A percentile compares a stretch with the other conserved stretches of the same genome.
Conservation (phyloP, 148 eudicot genomes). For the Gaultheria prostrata region DNA sequence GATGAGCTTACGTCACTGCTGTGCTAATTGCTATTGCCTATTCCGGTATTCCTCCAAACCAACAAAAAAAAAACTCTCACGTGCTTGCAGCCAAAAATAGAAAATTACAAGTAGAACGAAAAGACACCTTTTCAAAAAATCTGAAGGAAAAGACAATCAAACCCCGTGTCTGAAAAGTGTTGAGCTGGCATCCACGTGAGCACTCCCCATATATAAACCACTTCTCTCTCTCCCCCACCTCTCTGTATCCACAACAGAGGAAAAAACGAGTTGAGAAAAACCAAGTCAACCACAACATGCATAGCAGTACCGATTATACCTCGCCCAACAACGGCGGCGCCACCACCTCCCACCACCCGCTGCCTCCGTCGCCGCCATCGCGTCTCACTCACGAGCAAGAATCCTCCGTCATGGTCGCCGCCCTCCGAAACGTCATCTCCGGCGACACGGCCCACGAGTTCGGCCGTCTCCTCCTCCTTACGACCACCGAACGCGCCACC, state of each 20-base stretch:
- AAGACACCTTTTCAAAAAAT: neutral
- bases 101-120: too few species aligned
- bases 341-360: neutral
- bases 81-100: too few species aligned
- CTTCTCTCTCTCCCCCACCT: neutral
- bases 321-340: constrained; percentile 11
- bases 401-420: constrained; percentile 33
- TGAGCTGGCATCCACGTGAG: neutral
- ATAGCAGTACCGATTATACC: neutral
- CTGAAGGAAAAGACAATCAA: neutral
- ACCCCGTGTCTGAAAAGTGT: neutral
- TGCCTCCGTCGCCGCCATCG: constrained; percentile 10
- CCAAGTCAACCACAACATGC: neutral
- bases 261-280: neutral
- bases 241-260: neutral
- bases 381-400: constrained; percentile 37
- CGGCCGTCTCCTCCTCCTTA: neutral
- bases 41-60: too few species aligned
- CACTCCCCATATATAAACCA: neutral
- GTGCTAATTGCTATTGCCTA: too few species aligned
- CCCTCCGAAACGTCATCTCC: constrained; percentile 38
- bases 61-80: too few species aligned
- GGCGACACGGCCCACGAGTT: constrained; percentile 17
- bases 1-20: too few species aligned
- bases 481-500: neutral